Evolutionary conservation across 768 basidiomycete species (phyloP).

Genomic region (Cystofilobasidium bisporidii): DNA sequence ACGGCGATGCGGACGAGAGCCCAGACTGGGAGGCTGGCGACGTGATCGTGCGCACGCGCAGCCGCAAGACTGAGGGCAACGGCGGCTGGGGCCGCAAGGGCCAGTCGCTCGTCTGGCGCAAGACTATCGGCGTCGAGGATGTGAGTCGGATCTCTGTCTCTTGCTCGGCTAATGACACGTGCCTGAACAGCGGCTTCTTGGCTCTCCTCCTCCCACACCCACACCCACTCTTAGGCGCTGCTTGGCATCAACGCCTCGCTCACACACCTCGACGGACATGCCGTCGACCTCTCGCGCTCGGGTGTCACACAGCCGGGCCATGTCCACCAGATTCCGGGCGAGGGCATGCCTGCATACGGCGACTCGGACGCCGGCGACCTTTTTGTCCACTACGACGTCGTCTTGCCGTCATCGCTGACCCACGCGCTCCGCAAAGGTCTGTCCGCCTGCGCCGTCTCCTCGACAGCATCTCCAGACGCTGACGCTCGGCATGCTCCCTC

Average conservation of each 20-base stretch:
- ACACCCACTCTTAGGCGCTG: constrained; percentile 63
- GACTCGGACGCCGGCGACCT: constrained; percentile 55
- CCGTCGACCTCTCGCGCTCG: constrained; percentile 56
- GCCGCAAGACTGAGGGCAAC: constrained; percentile 51
- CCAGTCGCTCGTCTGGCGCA: constrained; percentile 78
- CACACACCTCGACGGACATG: constrained; percentile 82
- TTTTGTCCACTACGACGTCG: constrained; percentile 86
- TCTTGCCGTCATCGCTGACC: constrained; percentile 67
- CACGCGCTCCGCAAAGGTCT: constrained; percentile 61
- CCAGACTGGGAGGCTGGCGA: constrained; percentile 96
- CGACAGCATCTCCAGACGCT: no score
- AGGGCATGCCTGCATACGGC: constrained; percentile 50
- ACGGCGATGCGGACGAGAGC: constrained; percentile 92
- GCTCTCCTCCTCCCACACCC: neutral
- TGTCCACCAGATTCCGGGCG: constrained; percentile 72
- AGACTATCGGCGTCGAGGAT: constrained; percentile 84
- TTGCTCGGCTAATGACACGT: no score
- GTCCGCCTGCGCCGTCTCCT: no score
- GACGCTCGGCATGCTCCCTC: no score
- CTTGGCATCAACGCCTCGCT: constrained; percentile 89
- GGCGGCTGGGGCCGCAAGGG: constrained; percentile 87
- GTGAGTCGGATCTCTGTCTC: constrained; percentile 43
- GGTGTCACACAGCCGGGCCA: constrained; percentile 90
- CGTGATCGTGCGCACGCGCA: constrained; percentile 73
- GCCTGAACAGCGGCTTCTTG: no score